Conservation (phyloP, 768 basidiomycete genomes). For the Daedalea quercina region DNA sequence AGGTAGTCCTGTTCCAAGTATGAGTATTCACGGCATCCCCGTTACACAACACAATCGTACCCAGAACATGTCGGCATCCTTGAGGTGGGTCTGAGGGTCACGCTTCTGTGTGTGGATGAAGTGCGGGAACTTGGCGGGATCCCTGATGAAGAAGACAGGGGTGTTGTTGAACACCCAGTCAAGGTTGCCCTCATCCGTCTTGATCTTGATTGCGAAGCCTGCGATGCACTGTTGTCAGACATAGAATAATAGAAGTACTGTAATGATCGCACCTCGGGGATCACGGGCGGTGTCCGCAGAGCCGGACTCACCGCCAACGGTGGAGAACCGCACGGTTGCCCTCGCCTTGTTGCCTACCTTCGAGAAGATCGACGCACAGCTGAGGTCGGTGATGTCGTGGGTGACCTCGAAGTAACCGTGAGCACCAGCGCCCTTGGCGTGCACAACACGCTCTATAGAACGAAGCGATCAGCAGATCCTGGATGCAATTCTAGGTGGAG, state of each 20-base stretch:
- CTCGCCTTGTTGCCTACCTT: constrained; percentile 62
- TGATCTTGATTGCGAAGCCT: constrained; percentile 88
- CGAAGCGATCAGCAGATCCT: neutral
- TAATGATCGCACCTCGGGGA: constrained; percentile 44
- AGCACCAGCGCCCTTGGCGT: constrained; percentile 89
- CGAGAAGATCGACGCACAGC: constrained; percentile 62
- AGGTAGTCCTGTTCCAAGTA: constrained; percentile 69
- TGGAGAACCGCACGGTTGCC: constrained; percentile 84
- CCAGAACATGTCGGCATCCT: constrained; percentile 84
- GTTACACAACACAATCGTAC: constrained; percentile 28
- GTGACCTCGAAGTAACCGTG: constrained; percentile 93
- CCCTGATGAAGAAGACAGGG: constrained; percentile 85
- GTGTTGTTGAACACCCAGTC: constrained; percentile 95
- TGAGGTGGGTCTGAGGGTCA: constrained; percentile 87
- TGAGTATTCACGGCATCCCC: constrained; percentile 9
- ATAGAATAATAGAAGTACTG: neutral
- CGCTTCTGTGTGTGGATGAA: constrained; percentile 93
- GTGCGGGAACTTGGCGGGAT: constrained; percentile 87
- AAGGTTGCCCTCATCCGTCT: constrained; percentile 85
- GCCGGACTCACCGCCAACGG: constrained; percentile 84
- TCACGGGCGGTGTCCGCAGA: constrained; percentile 92
- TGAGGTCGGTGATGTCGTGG: constrained; percentile 77
- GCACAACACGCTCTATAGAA: constrained; percentile 73
- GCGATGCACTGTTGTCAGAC: neutral
- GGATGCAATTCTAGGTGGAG: neutral